Conservation (phyloP, 495 filamentous ascomycete genomes). For the Sordaria brevicollis region DNA sequence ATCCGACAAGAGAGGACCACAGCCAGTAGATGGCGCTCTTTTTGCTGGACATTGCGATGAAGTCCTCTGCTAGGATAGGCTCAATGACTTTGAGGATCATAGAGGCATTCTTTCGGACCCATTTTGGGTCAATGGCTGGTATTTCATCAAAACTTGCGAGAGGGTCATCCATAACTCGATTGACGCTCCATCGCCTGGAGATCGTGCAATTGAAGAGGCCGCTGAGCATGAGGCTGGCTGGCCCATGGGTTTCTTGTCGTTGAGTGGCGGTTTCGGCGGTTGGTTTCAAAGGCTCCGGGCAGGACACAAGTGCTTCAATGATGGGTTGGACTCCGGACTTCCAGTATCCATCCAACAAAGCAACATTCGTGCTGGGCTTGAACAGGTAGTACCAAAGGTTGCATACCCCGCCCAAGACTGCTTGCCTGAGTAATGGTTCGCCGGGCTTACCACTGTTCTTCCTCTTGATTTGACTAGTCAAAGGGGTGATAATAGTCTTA, state of each 20-base stretch:
- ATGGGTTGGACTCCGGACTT: slow-evolving; percentile 55
- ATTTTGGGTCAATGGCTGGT: slow-evolving; percentile 69
- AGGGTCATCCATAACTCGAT: slow-evolving; percentile 49
- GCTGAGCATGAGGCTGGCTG: slow-evolving; percentile 54
- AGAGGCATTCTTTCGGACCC: slow-evolving; percentile 63
- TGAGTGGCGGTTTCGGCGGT: not conserved
- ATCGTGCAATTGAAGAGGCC: slow-evolving; percentile 58
- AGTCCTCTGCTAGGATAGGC: slow-evolving; percentile 46
- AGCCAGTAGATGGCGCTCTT: slow-evolving; percentile 42
- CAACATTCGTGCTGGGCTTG: slow-evolving; percentile 49
- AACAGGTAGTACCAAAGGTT: slow-evolving; percentile 82
- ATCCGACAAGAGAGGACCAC: slow-evolving; percentile 59
- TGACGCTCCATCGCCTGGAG: slow-evolving; percentile 60
- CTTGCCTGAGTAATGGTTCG: slow-evolving; percentile 41
- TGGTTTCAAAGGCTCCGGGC: not conserved
- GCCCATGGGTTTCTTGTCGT: slow-evolving; percentile 25
- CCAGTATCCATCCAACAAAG: slow-evolving; percentile 69
- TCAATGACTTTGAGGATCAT: slow-evolving; percentile 55
- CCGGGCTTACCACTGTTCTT: slow-evolving; percentile 47
- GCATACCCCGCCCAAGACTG: slow-evolving; percentile 59
- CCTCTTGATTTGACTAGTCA: slow-evolving; percentile 58
- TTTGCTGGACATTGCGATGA: slow-evolving; percentile 36
- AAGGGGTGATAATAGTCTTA: slow-evolving; percentile 57
- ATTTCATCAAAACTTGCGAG: slow-evolving; percentile 59
- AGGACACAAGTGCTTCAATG: slow-evolving; percentile 22